Base-by-base conservation (phyloP, 139 green algal genomes). In the Penium margaritaceum region DNA sequence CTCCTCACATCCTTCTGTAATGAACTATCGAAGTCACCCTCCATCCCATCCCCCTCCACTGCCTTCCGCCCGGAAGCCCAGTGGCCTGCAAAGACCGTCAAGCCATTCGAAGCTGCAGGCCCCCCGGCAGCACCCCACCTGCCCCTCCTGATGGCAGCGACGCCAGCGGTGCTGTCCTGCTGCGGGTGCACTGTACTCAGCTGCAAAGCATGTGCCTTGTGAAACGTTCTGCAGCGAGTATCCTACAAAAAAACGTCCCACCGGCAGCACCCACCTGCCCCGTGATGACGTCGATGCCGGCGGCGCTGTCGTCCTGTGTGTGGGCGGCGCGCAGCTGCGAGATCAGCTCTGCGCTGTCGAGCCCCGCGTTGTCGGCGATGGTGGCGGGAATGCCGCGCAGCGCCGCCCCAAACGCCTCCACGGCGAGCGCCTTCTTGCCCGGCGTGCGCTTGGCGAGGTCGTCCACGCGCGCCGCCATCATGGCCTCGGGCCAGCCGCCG, bases 281-380 rank as follows among this genome's bases (percentile, higher is more conserved):
- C 5, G 15, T 70, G 30, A 77, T 77, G 12, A 77, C 70, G 70
- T 77, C 70, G 6, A 78, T 55, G 34, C 71, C 71, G n/a, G 60
- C 58, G 5, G n/a, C 64, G 41, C 39, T 43, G n/a, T 7, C 43
- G 1, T 81, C 74, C 47, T 81, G 24, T 21, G 55, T 33, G 74
- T 81, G 74, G 1, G 6, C 2, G 81, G 90, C 91, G 14, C 91
- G 79, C 77, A 98, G 79, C 74, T 91, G 90, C 3, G 84, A 76
- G 4, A 97, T 87, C 27, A 97, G 85, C 39, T 98, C 90, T 0
- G 90, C 87, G 46, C 74, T 87, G 74, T 92, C 89, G 47, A 95
- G 80, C 61, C 92, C 93, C 1, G 92, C 94, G 72, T 98, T 99
- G 74, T 98, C 92, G 24, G 74, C 90, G 68, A 99, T 98, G 83